Percentiles rank a stretch among this genome's conserved stretches.
These are phyloP conservation scores for Cercospora beticola DNA, from an alignment of 2,329 filamentous ascomycete genomes.

Conservation along the genomic window DNA sequence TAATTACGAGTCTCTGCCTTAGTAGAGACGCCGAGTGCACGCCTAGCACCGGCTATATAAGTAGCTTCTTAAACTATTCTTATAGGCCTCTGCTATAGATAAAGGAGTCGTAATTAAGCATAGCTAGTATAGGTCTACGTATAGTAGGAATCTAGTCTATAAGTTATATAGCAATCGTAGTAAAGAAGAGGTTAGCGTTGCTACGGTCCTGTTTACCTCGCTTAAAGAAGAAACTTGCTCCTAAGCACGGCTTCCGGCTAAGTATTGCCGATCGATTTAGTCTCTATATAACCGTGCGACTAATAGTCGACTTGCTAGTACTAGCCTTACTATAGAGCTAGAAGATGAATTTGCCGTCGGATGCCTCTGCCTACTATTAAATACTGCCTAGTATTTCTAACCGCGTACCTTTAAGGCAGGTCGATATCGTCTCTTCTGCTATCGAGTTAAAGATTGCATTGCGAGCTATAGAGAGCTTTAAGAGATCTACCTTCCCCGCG, in stretches of 20 bases:
- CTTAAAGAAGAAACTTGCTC: not conserved
- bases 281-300: not conserved
- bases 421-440: not conserved
- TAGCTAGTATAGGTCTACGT: not conserved
- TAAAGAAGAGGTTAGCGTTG: not conserved
- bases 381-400: not conserved
- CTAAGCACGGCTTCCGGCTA: not conserved
- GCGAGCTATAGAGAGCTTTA: not conserved
- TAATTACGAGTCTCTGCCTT: not conserved
- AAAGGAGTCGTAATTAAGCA: not conserved
- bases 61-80: not conserved
- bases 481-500: conserved; percentile 14
- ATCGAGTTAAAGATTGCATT: not conserved
- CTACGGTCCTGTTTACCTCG: not conserved
- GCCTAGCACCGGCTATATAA: not conserved
- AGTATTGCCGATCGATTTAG: not conserved
- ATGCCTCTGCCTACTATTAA: not conserved
- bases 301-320: not conserved
- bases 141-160: not conserved
- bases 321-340: not conserved
- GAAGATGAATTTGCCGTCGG: not conserved
- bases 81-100: not conserved
- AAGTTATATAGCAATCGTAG: not conserved
- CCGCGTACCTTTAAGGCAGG: not conserved
- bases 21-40: not conserved